Conservation (phyloP, 495 filamentous ascomycete species). For the Rhypophila decipiens region DNA sequence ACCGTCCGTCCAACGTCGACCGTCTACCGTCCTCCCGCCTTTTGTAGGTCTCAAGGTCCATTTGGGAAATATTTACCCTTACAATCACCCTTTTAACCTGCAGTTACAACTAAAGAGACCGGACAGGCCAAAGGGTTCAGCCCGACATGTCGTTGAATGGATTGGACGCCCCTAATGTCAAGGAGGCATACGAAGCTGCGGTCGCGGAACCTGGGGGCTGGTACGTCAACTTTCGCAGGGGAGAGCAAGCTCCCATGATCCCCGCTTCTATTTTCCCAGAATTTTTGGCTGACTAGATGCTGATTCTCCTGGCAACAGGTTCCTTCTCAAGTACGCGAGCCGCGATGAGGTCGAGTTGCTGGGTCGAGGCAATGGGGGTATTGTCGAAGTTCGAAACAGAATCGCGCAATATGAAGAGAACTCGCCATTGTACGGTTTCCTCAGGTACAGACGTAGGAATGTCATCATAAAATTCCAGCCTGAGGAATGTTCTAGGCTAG, state of each 20-base stretch:
- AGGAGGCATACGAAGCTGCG: constrained; percentile 78
- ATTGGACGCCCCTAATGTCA: constrained; percentile 72
- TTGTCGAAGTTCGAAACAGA: constrained; percentile 71
- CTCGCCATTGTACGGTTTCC: constrained; percentile 86
- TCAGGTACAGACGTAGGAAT: constrained; percentile 84
- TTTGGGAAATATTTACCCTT: constrained; percentile 14
- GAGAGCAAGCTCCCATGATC: constrained; percentile 1
- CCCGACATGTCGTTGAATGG: constrained; percentile 91
- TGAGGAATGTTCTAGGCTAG: constrained; percentile 77
- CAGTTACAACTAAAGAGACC: constrained; percentile 11
- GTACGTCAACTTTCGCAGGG: constrained; percentile 39
- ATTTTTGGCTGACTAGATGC: background rate
- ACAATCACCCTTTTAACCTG: constrained; percentile 10
- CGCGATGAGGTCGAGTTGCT: constrained; percentile 84
- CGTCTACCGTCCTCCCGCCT: background rate
- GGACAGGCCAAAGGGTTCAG: constrained; percentile 7
- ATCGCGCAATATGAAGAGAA: constrained; percentile 73
- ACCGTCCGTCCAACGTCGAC: too few species aligned
- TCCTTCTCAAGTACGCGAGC: constrained; percentile 84
- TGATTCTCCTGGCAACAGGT: constrained; percentile 48
- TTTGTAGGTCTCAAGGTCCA: background rate
- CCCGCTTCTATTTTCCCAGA: background rate
- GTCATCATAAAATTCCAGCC: constrained; percentile 90
- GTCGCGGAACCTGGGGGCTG: constrained; percentile 86
- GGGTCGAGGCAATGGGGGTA: constrained; percentile 71